phyloP scores from a whole-genome alignment of 495 filamentous ascomycete genomes.

The Penicillium bialowiezense region DNA sequence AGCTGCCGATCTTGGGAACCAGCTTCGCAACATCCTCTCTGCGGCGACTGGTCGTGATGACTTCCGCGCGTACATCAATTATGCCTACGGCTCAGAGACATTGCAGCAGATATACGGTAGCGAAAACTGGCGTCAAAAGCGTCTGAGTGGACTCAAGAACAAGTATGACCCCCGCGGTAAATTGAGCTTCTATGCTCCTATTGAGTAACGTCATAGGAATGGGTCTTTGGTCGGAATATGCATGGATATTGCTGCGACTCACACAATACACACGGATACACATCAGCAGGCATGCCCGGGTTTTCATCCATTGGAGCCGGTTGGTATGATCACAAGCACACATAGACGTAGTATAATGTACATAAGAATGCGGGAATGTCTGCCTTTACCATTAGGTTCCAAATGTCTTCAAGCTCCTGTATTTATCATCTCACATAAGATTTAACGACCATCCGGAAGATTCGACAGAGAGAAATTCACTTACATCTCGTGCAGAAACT shows the following conservation, averaged over 20 bases:
- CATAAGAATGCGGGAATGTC: not conserved
- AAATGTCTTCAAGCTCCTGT: too few relatives aligned
- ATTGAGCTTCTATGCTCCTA: constrained; percentile 55
- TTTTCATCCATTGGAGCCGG: not conserved
- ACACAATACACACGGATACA: not conserved
- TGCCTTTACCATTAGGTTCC: too few relatives aligned
- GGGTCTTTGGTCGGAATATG: not conserved
- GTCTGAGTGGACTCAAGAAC: constrained; percentile 45
- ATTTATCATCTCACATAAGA: too few relatives aligned
- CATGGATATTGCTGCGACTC: not conserved
- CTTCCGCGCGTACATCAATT: constrained; percentile 56
- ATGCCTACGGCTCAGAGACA: constrained; percentile 55
- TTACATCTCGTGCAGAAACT: too few relatives aligned
- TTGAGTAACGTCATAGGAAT: constrained; percentile 13
- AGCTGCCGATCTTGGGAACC: constrained; percentile 35
- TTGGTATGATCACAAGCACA: not conserved
- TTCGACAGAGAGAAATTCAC: too few relatives aligned
- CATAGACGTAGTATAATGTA: not conserved
- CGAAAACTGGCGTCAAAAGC: constrained; percentile 46
- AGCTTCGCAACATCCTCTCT: constrained; percentile 41
- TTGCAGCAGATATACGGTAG: constrained; percentile 46
- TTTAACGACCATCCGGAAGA: too few relatives aligned
- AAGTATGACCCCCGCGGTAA: constrained; percentile 53
- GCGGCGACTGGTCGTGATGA: constrained; percentile 32
- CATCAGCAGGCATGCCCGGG: not conserved